Conservation (phyloP, 169 alveolate genomes). For the Perkinsus marinus region DNA sequence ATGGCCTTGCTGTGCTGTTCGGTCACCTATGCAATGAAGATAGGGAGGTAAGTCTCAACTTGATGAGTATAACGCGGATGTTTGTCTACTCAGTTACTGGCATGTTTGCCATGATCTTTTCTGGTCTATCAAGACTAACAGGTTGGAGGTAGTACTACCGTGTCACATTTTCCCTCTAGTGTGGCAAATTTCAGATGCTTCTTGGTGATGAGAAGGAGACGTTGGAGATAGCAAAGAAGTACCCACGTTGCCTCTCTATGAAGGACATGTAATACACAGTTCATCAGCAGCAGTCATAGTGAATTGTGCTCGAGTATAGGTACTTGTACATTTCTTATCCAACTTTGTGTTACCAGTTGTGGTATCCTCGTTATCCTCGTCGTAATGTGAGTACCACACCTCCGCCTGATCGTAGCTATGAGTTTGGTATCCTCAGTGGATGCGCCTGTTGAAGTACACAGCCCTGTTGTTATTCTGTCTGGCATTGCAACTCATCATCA, state of each 20-base stretch:
- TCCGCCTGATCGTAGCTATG: not conserved
- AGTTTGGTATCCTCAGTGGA: not conserved
- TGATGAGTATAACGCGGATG: conserved; percentile 8
- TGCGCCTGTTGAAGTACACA: not conserved
- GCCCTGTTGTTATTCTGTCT: not conserved
- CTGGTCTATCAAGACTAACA: conserved; percentile 14
- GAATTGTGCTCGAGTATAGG: not conserved
- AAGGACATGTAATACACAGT: conserved; percentile 11
- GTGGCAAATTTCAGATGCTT: conserved; percentile 10
- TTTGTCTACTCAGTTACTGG: conserved; percentile 14
- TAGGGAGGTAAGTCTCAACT: conserved; percentile 11
- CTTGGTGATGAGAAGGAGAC: conserved; percentile 23
- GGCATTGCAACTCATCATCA: not conserved
- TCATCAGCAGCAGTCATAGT: not conserved
- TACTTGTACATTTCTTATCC: conserved; percentile 32
- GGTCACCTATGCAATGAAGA: conserved; percentile 19
- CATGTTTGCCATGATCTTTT: conserved; percentile 46
- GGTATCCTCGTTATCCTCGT: conserved; percentile 28
- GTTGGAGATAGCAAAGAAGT: conserved; percentile 28
- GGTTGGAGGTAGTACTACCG: not conserved
- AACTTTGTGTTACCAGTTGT: conserved; percentile 40
- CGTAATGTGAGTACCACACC: not conserved
- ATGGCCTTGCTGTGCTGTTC: conserved; percentile 9
- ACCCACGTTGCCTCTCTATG: conserved; percentile 35
- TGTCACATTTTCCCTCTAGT: too few species aligned